Conservation (phyloP, 1,139 yeast species). For the Suhomyces atakaporum region DNA sequence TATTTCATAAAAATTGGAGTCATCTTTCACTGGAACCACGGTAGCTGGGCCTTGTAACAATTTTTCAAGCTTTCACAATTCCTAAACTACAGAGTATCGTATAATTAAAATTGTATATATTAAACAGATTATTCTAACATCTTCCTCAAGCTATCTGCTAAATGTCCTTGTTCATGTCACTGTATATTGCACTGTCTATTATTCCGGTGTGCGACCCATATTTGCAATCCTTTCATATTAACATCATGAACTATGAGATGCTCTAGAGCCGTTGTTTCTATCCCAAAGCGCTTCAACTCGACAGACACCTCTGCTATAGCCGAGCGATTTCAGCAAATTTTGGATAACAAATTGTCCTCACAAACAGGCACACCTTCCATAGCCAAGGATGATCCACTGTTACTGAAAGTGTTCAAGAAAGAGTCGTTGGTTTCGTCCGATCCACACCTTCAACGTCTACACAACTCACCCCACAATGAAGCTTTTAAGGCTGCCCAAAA, state of each 20-base stretch:
- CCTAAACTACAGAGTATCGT: too few species aligned
- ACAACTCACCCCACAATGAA: conserved; percentile 5
- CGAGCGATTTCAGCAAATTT: conserved; percentile 24
- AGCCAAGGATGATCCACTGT: conserved; percentile 7
- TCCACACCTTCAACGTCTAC: conserved; percentile 14
- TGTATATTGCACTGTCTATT: too few species aligned
- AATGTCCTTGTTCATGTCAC: too few species aligned
- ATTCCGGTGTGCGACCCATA: too few species aligned
- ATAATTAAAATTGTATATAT: too few species aligned
- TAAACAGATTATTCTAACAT: too few species aligned
- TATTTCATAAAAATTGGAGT: too few species aligned
- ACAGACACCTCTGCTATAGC: conserved; percentile 19
- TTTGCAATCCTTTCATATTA: too few species aligned
- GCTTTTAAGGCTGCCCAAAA: conserved; percentile 14
- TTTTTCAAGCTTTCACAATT: too few species aligned
- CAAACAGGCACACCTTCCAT: conserved; percentile 10
- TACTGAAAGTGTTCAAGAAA: conserved; percentile 9
- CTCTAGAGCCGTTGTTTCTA: background rate
- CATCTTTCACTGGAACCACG: too few species aligned
- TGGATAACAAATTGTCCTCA: conserved; percentile 20
- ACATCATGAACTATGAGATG: conserved; percentile 3
- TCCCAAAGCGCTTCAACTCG: background rate
- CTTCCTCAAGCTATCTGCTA: too few species aligned
- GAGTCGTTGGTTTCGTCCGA: conserved; percentile 8
- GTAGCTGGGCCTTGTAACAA: too few species aligned